Conservation (phyloP, 2,329 filamentous ascomycete genomes). For the Stachybotrys echinatus region DNA sequence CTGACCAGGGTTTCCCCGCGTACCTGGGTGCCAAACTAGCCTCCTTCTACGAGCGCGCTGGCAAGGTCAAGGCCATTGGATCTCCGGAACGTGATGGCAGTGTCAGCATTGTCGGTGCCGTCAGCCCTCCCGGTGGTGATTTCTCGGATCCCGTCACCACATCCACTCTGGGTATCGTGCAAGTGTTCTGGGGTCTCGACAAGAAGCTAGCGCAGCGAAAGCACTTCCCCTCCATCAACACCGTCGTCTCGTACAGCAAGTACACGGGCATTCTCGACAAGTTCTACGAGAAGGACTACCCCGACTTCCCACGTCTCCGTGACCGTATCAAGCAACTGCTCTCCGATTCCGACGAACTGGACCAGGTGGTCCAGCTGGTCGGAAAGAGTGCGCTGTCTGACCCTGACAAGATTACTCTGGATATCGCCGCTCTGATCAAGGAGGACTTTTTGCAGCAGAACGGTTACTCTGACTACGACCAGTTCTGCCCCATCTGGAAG, state of each 20-base stretch:
- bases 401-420: conserved; percentile 95
- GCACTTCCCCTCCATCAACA: conserved; percentile 99
- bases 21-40: conserved; percentile 96
- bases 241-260: conserved; percentile 90
- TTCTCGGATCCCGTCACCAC: conserved; percentile 97
- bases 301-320: conserved; percentile 88
- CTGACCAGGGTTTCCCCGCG: conserved; percentile 98
- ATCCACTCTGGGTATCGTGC: conserved; percentile 91
- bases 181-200: conserved; percentile 99
- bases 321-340: conserved; percentile 92
- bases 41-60: conserved; percentile 98
- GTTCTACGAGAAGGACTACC: conserved; percentile 89
- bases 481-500: conserved; percentile 99
- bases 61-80: conserved; percentile 77
- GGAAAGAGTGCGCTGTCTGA: conserved; percentile 96
- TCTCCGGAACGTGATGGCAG: conserved; percentile 85
- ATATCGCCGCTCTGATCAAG: conserved; percentile 87
- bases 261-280: conserved; percentile 85
- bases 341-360: conserved; percentile 91
- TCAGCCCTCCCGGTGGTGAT: conserved; percentile 96
- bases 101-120: conserved; percentile 95
- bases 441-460: conserved; percentile 99
- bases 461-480: conserved; percentile 97
- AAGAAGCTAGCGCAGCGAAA: conserved; percentile 99
- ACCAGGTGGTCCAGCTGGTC: conserved; percentile 97